Conservation (phyloP, 192 early-diverging fungal genomes). For the Gamsiella multidivaricata region DNA sequence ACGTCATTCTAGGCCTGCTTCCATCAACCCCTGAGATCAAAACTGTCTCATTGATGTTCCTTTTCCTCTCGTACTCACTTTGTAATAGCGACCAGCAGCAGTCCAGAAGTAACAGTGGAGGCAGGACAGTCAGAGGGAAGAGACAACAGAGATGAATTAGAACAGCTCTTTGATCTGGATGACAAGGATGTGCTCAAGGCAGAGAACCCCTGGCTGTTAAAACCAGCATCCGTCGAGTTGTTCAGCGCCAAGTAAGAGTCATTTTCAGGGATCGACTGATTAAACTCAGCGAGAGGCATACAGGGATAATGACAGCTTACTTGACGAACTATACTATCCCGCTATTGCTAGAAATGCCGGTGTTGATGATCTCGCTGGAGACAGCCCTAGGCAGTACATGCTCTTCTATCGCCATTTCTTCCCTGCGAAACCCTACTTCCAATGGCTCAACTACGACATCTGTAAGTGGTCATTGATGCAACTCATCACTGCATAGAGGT, state of each 20-base stretch:
- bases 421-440: conserved; percentile 81
- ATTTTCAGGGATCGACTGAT: background rate
- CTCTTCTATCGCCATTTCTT: conserved; percentile 90
- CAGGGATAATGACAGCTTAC: too few relatives aligned
- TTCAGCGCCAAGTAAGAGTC: conserved; percentile 14
- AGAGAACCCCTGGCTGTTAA: conserved; percentile 10
- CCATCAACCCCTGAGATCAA: too few relatives aligned
- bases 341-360: conserved; percentile 1
- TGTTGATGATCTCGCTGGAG: conserved; percentile 13
- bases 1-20: too few relatives aligned
- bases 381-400: conserved; percentile 52
- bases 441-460: conserved; percentile 87
- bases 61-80: too few relatives aligned
- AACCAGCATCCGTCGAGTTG: background rate
- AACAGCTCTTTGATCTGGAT: conserved; percentile 34
- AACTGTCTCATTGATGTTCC: too few relatives aligned
- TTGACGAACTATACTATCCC: background rate
- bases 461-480: conserved; percentile 53
- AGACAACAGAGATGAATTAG: conserved; percentile 16
- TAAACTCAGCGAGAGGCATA: too few relatives aligned
- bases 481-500: too few relatives aligned
- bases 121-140: conserved; percentile 21
- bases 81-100: background rate
- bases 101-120: conserved; percentile 3
- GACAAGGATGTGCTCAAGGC: conserved; percentile 5